Evolutionary conservation across 768 basidiomycete species (phyloP).

Genomic region (Russula griseocarnosa): DNA sequence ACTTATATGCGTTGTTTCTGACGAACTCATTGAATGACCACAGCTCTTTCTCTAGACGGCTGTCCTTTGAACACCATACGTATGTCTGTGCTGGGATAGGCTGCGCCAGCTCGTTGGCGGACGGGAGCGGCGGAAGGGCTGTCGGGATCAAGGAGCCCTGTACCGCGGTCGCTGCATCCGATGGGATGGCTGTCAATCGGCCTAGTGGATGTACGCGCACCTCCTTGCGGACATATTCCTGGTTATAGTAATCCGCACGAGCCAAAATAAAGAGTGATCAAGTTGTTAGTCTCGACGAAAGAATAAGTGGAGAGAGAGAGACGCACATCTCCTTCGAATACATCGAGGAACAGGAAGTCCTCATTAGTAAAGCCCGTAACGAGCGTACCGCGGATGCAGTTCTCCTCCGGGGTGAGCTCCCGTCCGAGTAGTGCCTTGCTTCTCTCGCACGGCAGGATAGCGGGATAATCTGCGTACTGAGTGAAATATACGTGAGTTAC

Average conservation of each 20-base stretch:
- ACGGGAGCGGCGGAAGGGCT: conserved; percentile 43
- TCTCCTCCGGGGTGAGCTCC: conserved; percentile 56
- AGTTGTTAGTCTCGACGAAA: neutral
- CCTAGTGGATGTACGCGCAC: conserved; percentile 58
- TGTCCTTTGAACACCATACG: conserved; percentile 50
- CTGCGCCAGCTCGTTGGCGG: conserved; percentile 34
- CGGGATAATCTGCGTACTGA: conserved; percentile 78
- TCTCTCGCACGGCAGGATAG: conserved; percentile 57
- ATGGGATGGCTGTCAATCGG: conserved; percentile 35
- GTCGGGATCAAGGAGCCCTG: conserved; percentile 39
- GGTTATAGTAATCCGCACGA: neutral
- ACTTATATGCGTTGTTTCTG: conserved; percentile 68
- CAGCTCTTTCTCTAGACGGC: conserved; percentile 49
- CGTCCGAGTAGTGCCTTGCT: conserved; percentile 39
- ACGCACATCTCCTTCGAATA: conserved; percentile 77
- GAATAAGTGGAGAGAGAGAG: neutral
- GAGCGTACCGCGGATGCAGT: conserved; percentile 71
- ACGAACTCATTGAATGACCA: conserved; percentile 89
- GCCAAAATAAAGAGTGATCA: neutral
- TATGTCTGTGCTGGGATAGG: conserved; percentile 64
- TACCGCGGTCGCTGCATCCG: conserved; percentile 21
- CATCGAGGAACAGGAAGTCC: conserved; percentile 69
- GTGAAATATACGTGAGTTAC: neutral
- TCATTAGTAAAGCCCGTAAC: conserved; percentile 62
- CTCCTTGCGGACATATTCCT: conserved; percentile 69